A percentile compares a stretch with the other conserved stretches of the same genome.
Evolutionary conservation across 805 yeast species (phyloP).

Genomic region (Candida dajiaensis): DNA sequence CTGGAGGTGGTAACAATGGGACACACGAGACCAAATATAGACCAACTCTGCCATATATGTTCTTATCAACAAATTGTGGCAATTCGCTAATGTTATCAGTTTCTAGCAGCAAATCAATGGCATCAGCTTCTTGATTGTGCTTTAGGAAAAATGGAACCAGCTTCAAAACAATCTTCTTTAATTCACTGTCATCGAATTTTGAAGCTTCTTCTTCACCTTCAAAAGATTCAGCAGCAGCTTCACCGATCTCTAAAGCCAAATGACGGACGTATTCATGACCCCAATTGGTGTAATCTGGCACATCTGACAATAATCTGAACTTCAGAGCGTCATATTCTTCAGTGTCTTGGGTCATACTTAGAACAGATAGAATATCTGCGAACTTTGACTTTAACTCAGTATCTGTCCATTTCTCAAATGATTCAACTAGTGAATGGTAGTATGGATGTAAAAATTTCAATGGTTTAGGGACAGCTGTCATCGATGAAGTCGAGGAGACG

Average conservation of each 20-base stretch:
- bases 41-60: slow-evolving; percentile 84
- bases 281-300: slow-evolving; percentile 72
- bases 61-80: slow-evolving; percentile 77
- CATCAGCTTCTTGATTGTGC: slow-evolving; percentile 98
- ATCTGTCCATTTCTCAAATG: slow-evolving; percentile 64
- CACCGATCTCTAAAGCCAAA: slow-evolving; percentile 91
- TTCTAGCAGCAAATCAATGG: slow-evolving; percentile 88
- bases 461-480: slow-evolving; percentile 99
- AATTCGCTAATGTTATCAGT: slow-evolving; percentile 81
- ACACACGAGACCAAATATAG: slow-evolving; percentile 93
- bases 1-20: slow-evolving; percentile 94
- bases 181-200: slow-evolving; percentile 30
- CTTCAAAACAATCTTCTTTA: slow-evolving; percentile 62
- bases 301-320: slow-evolving; percentile 62
- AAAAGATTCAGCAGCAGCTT: slow-evolving; percentile 57
- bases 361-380: slow-evolving; percentile 86
- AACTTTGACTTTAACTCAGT: slow-evolving; percentile 45
- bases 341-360: slow-evolving; percentile 89
- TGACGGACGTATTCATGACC: slow-evolving; percentile 98
- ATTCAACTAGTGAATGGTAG: slow-evolving; percentile 58
- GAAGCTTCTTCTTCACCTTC: slow-evolving; percentile 27
- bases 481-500: slow-evolving; percentile 90
- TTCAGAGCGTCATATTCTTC: slow-evolving; percentile 74
- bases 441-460: slow-evolving; percentile 90
- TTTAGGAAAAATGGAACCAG: slow-evolving; percentile 86